Conservation (phyloP, 768 basidiomycete genomes). For the Boletus sp. region DNA sequence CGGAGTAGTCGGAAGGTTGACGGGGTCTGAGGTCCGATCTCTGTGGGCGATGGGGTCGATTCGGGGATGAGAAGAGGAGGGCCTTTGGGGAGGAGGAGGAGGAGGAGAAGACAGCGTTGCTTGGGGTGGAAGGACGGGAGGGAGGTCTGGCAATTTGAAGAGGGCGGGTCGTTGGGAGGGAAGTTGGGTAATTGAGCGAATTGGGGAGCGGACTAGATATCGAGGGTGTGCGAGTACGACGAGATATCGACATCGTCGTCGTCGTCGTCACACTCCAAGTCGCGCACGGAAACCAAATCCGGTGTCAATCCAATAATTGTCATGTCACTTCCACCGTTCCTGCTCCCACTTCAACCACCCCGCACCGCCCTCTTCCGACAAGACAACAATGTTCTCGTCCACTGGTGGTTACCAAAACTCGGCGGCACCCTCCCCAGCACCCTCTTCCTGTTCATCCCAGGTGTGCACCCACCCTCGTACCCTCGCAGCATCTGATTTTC, state of each 20-base stretch:
- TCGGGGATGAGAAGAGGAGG: slow-evolving; percentile 41
- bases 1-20: slow-evolving; percentile 50
- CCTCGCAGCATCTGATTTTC: not conserved
- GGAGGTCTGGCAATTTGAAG: slow-evolving; percentile 59
- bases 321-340: slow-evolving; percentile 12
- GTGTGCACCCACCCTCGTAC: slow-evolving; percentile 20
- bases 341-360: slow-evolving; percentile 6
- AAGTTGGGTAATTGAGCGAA: slow-evolving; percentile 34
- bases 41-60: slow-evolving; percentile 62
- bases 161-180: slow-evolving; percentile 47
- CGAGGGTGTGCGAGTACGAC: slow-evolving; percentile 49
- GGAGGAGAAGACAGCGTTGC: slow-evolving; percentile 38
- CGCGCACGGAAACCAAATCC: slow-evolving; percentile 1
- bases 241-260: slow-evolving; percentile 33
- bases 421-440: slow-evolving; percentile 23
- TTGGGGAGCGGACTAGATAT: slow-evolving; percentile 37
- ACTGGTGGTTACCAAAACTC: slow-evolving; percentile 50
- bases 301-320: not conserved
- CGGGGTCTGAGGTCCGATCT: slow-evolving; percentile 64
- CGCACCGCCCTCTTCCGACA: slow-evolving; percentile 7
- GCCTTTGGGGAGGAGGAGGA: slow-evolving; percentile 39
- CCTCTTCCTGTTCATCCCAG: slow-evolving; percentile 51
- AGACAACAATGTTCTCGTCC: slow-evolving; percentile 35
- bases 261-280: slow-evolving; percentile 11
- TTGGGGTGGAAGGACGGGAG: slow-evolving; percentile 54